Evolutionary conservation across 2,329 filamentous ascomycete species (phyloP).

Genomic region (Aspergillus pseudoterreus): DNA sequence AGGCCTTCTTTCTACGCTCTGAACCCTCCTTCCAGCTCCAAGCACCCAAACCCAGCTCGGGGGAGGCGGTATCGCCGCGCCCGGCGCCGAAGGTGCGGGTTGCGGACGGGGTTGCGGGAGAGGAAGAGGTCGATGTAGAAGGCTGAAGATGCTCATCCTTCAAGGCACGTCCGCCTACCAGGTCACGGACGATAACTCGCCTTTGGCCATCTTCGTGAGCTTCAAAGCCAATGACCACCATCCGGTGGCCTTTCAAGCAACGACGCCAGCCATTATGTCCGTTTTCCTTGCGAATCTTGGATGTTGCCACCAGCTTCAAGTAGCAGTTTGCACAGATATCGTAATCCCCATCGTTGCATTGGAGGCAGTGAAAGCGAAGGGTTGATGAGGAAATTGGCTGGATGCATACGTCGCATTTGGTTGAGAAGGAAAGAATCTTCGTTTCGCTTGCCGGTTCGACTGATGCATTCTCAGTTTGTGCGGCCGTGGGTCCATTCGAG

Average conservation of each 20-base stretch:
- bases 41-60: slow-evolving; percentile 28
- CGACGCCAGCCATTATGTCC: slow-evolving; percentile 78
- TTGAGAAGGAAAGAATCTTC: slow-evolving; percentile 67
- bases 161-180: slow-evolving; percentile 73
- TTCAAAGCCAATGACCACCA: slow-evolving; percentile 75
- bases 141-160: slow-evolving; percentile 52
- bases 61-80: slow-evolving; percentile 19
- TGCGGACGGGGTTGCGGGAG: slow-evolving; percentile 2
- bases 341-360: slow-evolving; percentile 77
- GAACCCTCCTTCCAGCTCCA: slow-evolving; percentile 44
- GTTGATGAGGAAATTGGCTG: slow-evolving; percentile 66
- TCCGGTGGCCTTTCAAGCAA: slow-evolving; percentile 76
- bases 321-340: slow-evolving; percentile 83
- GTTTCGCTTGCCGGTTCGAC: slow-evolving; percentile 38
- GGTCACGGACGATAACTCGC: slow-evolving; percentile 64
- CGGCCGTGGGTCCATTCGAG: slow-evolving; percentile 10
- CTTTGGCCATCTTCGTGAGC: slow-evolving; percentile 64
- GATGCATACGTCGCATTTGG: slow-evolving; percentile 74
- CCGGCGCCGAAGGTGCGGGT: not conserved
- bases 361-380: slow-evolving; percentile 74
- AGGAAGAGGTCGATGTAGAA: slow-evolving; percentile 20
- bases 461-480: slow-evolving; percentile 21
- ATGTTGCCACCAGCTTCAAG: slow-evolving; percentile 57
- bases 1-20: slow-evolving; percentile 36
- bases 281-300: slow-evolving; percentile 69